Base-by-base conservation (phyloP, 371 early-diverging fungal species). In the Mycotypha africana region DNA sequence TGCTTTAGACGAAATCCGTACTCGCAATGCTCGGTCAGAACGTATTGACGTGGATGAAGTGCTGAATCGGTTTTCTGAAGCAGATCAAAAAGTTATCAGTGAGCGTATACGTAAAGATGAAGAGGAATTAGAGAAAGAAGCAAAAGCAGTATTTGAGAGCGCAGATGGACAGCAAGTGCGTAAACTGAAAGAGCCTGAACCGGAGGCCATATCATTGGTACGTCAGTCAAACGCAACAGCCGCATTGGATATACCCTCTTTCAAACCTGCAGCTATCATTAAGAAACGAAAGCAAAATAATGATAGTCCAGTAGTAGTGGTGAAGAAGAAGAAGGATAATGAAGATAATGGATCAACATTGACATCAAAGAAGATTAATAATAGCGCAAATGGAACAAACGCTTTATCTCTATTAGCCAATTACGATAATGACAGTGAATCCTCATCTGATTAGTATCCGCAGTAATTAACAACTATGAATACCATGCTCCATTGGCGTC, bases 1-100 rank as follows among this genome's bases (percentile, higher is more conserved):
- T 56, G 92, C 92, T 0, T 49, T 98, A 46, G 97, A 97, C 49
- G 97, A 97, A 64, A 86, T 98, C 25, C 77, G 93, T 7, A 84
- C 93, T 24, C 62, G 81, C 45, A 97, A 96, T 57, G 93, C 96
- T 1, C 55, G 74, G 17, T 79, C 70, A 22, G 96, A 96, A 58
- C 71, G 93, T 4, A 71, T 91, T 11, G 80, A 79, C 46, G 73
- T 79, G 0, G 85, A 84, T 24, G 75, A 60, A 8, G 55, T 88
- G 7, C 53, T 86, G 22, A 76, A 76, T 34, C 59, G 71, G 25
- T 61, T 88, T 23, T 68, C 60, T 3, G 55, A 42, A 0, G 60
- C 67, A n/a, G 82, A 76, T 36, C 56, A 67, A 14, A 70, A 55
- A 1, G 55, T 42, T 0, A 52, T 67, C n/a, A 45, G 53, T 17